phyloP scores from a whole-genome alignment of 2,329 filamentous ascomycete species.

The Exserohilum rostratum region DNA sequence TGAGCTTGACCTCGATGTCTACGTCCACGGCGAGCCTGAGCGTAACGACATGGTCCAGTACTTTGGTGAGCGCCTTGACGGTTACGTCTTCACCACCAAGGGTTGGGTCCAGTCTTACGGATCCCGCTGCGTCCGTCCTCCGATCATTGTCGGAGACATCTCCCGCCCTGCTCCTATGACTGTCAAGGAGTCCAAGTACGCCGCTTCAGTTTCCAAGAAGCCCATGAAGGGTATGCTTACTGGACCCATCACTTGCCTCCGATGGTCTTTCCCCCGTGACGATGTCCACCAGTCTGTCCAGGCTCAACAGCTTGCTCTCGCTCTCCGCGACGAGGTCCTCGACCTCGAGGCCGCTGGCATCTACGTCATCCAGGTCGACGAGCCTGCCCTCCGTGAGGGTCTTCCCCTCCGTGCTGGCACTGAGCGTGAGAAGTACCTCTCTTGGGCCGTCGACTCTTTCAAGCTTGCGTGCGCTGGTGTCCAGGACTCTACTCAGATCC shows the following conservation, averaged over 20 bases:
- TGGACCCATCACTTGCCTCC: constrained; percentile 96
- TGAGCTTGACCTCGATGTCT: constrained; percentile 95
- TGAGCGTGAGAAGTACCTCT: constrained; percentile 95
- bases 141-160: constrained; percentile 98
- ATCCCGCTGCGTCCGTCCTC: constrained; percentile 96
- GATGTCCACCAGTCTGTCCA: constrained; percentile 99
- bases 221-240: constrained; percentile 99
- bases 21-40: constrained; percentile 98
- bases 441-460: constrained; percentile 98
- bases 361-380: constrained; percentile 98
- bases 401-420: constrained; percentile 91
- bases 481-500: constrained; percentile 95
- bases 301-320: constrained; percentile 97
- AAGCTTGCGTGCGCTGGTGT: constrained; percentile 93
- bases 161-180: constrained; percentile 97
- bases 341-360: constrained; percentile 97
- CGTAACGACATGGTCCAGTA: constrained; percentile 99
- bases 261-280: constrained; percentile 99
- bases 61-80: constrained; percentile 96
- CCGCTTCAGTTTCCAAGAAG: constrained; percentile 93
- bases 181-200: constrained; percentile 99
- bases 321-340: constrained; percentile 96
- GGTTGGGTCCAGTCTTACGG: constrained; percentile 99
- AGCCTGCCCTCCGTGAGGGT: constrained; percentile 99
- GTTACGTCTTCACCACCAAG: constrained; percentile 98